Base-by-base conservation (phyloP, 1,139 yeast genomes). In the Blastobotrys capitulatus region DNA sequence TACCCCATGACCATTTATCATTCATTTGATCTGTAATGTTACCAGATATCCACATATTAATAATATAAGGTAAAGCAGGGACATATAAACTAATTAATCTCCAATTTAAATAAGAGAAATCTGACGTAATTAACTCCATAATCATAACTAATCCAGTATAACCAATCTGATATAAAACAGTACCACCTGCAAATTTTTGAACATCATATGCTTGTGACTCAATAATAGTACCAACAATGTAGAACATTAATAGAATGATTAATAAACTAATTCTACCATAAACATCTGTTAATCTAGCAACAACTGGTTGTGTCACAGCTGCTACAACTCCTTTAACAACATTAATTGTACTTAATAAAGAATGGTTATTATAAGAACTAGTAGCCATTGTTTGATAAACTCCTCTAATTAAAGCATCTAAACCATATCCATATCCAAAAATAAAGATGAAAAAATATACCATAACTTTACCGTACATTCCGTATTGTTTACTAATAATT, bases 11-110 rank as follows among this genome's bases (percentile, higher is more conserved):
- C 92, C 92, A 83, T 38, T 71, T 60, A 38, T 32, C 27, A 40
- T 45, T 72, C 35, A 69, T 62, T 10, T 66, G 71, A 8, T 62
- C 54, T 6, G 78, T 68, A 42, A 83, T 69, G 56, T 80, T 71
- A 60, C 88, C 90, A 25, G 82, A 68, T 48, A 83, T 74, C 92
- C 92, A 85, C 12, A 90, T 82, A 62, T 82, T 84, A 64, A 85
- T 81, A 57, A 84, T 77, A 56, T 75, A 80, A 1, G 92, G 90
- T 58, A 78, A 69, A 8, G 86, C 79, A 22, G 89, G 88, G 29
- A 80, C 69, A 55, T 81, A 77, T 32, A 82, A 76, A 55, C 74
- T 75, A 44, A 77, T 72, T 57, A 84, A 72, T 69, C 92, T 79
- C 86, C 88, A 82, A 62, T 80, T 81, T 60, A 83, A 71, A 53